These are phyloP conservation scores for Musa acuminata DNA, from an alignment of 176 grass and related monocot genomes.

Conservation along the genomic window DNA sequence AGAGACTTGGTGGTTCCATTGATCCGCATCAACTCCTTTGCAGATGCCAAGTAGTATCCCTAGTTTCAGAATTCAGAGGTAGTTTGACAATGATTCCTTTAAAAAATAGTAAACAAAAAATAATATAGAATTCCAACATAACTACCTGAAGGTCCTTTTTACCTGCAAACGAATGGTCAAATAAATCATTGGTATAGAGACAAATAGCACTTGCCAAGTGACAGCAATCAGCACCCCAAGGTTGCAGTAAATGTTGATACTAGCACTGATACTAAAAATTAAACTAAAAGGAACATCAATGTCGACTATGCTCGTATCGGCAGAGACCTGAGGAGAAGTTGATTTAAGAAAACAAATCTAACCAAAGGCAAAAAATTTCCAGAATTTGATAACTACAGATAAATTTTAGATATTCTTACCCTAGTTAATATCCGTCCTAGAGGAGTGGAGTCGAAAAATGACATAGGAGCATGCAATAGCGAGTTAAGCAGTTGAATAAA, in stretches of 20 bases:
- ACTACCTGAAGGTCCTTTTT: not conserved
- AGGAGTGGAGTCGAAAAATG: slow-evolving; percentile 92
- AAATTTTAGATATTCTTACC: slow-evolving; percentile 39
- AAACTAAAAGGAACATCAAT: slow-evolving; percentile 78
- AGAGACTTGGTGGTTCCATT: slow-evolving; percentile 93
- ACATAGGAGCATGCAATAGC: slow-evolving; percentile 74
- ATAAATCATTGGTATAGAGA: slow-evolving; percentile 53
- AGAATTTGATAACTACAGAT: not conserved
- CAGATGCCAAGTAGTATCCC: slow-evolving; percentile 79
- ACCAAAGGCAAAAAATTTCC: not conserved
- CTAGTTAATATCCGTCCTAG: slow-evolving; percentile 78
- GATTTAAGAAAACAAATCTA: not conserved
- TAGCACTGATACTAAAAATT: slow-evolving; percentile 40
- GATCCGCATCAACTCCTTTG: slow-evolving; percentile 92
- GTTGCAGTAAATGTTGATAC: slow-evolving; percentile 59
- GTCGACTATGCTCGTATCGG: slow-evolving; percentile 76
- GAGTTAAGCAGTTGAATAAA: slow-evolving; percentile 71
- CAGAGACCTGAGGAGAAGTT: slow-evolving; percentile 56
- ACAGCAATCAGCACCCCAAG: slow-evolving; percentile 75
- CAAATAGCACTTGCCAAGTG: slow-evolving; percentile 86
- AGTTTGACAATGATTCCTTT: too few species aligned
- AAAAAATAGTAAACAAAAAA: too few species aligned
- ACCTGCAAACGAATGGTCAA: slow-evolving; percentile 72
- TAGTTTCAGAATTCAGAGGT: slow-evolving; percentile 21
- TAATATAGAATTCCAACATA: too few species aligned